Evolutionary conservation across 495 filamentous ascomycete species (phyloP), one percentile per base, ranked within the genome.

Genomic region (Aspergillus sparsus): DNA sequence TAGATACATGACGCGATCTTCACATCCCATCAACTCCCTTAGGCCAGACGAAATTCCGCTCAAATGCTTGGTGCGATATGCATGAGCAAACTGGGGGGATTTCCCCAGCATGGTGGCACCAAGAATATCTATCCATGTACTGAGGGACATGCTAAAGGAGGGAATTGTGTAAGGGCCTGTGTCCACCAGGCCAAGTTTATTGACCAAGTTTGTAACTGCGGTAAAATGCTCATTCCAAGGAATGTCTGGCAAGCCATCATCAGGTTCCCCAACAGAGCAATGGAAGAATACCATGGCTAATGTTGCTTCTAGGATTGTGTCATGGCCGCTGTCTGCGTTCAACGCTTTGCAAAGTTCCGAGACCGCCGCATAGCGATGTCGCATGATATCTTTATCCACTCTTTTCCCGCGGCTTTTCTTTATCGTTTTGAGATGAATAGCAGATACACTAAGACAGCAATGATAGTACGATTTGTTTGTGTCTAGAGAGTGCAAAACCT

Each of bases 271-370:
- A 53, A 98, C 92, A 10, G 89, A 89, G 77, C 89, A 93, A 64
- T 96, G 92, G 79, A 96, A 98, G 75, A 97, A 91, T 60, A 97
- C 95, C 84, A 97, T 90, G 42, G 91, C 94, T 8, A 98, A 80
- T 0, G 93, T 92, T 2, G 93, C 91, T 74, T 98, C 94, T 11
- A 98, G 80, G 61, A 41, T 41, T 4, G 37, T 41, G 37, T 41
- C 37, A 13, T 41, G 37, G 13, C 95, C 79, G 62, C 82, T 82
- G 63, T 96, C 92, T 31, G 76, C 71, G 61, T 85, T 83, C 46
- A 97, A 77, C 0, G 91, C 86, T 57, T 90, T 84, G 76, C 89
- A 93, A 3, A 98, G 83, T 58, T 90, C 81, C 0, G 87, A 84
- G 63, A 98, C 89, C n/a, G 92, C 91, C 13, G 87, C 86, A 69